Percentiles rank a stretch among this genome's conserved stretches.
Evolutionary conservation across 2,329 filamentous ascomycete genomes (phyloP).

Genomic region (Nothopassalora personata): DNA sequence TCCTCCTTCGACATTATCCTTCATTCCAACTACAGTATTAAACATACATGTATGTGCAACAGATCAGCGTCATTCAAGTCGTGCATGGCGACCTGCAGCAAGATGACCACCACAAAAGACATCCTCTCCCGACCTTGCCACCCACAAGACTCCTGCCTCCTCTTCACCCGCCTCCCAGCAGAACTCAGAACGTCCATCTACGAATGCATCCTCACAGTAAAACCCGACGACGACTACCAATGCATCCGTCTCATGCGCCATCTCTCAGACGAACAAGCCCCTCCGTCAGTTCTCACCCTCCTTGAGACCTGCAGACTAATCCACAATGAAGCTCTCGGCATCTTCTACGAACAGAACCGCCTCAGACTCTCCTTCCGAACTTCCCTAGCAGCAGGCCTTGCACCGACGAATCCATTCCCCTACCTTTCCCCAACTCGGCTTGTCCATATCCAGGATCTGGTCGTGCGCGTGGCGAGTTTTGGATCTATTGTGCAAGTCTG

Average conservation of each 20-base stretch:
- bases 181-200: slow-evolving; percentile 26
- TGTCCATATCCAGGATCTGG: background rate
- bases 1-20: too few species aligned
- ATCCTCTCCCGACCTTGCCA: background rate
- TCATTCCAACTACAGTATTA: too few species aligned
- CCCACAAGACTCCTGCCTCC: background rate
- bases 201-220: slow-evolving; percentile 18
- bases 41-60: too few species aligned
- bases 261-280: background rate
- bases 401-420: background rate
- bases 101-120: background rate
- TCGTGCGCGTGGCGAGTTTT: background rate
- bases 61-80: too few species aligned
- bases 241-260: background rate
- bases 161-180: slow-evolving; percentile 16
- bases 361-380: background rate
- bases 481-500: background rate
- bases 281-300: background rate
- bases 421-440: background rate
- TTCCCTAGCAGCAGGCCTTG: background rate
- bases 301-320: background rate
- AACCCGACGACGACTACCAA: background rate
- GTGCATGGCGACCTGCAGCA: background rate
- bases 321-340: background rate
- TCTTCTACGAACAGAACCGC: background rate